Base-by-base conservation (phyloP, 768 basidiomycete species). In the Royoungia palumana region DNA sequence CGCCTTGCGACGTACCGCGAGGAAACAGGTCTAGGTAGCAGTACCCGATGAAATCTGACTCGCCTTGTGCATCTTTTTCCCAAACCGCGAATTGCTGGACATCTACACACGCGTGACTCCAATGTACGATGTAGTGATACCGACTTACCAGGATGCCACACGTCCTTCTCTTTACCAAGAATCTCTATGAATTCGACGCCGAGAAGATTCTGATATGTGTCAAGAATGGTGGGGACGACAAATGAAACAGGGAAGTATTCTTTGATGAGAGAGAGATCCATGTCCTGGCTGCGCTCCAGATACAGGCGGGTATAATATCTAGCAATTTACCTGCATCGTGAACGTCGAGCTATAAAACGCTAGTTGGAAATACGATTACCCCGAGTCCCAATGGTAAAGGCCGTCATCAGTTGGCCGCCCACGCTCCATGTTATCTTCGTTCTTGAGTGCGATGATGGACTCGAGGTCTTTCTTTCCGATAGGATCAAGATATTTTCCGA, bases 21-120 rank as follows among this genome's bases (percentile, higher is more conserved):
- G 89, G 89, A 75, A 87, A 92, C 35, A 94, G 77, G 59, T 94
- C 92, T 25, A 94, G 84, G 60, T 90, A 90, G 63, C 88, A 88
- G 66, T 90, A 86, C 3, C 92, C 92, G 17, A 93, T 62, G 60
- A 94, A 94, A 24, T 75, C 86, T 1, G 81, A 74, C 55, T 74
- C 80, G 53, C 84, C 82, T 44, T 79, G 83, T 17, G 86, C 83
- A 50, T 80, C 82, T 44, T 82, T 82, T 57, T 87, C 84, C 92
- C 91, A 94, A 6, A 93, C 90, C 2, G 87, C 71, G 60, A 85
- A 94, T 53, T 85, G 81, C 57, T 91, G 87, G 0, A 89, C 90
- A 49, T 94, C 90, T 83, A 49, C 13, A 27, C 12, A 6, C 4
- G 35, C 22, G 43, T 52, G 47, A 32, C 16, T 32, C 16, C 6